These are phyloP conservation scores for Penicillium angulare DNA, from an alignment of 495 filamentous ascomycete genomes.

Conservation along the genomic window DNA sequence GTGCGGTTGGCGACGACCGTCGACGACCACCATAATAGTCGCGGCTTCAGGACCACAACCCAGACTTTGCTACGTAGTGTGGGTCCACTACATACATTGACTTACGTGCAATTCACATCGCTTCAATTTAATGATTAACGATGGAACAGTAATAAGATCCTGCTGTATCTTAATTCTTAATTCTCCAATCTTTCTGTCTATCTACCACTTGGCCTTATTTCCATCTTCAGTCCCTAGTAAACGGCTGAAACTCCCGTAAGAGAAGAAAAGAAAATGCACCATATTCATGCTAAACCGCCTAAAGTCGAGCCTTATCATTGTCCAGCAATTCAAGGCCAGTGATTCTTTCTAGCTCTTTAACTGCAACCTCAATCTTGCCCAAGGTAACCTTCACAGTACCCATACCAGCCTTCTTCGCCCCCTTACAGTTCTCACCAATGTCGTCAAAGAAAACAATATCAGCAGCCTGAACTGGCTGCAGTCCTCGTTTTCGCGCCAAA, in stretches of 20 bases:
- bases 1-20: constrained; percentile 43
- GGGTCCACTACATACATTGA: too few relatives aligned
- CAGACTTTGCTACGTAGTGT: neutral
- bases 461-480: constrained; percentile 54
- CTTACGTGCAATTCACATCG: too few relatives aligned
- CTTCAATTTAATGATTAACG: too few relatives aligned
- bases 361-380: constrained; percentile 74
- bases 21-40: constrained; percentile 10
- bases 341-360: constrained; percentile 61
- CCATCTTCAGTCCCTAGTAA: too few relatives aligned
- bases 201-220: too few relatives aligned
- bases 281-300: too few relatives aligned
- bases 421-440: constrained; percentile 90
- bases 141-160: too few relatives aligned
- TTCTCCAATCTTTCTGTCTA: too few relatives aligned
- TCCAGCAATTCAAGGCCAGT: constrained; percentile 57
- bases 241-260: too few relatives aligned
- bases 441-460: constrained; percentile 92
- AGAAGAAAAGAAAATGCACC: too few relatives aligned
- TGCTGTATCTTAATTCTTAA: too few relatives aligned
- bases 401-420: constrained; percentile 72
- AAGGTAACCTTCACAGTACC: constrained; percentile 79
- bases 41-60: neutral
- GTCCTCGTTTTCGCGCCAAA: constrained; percentile 53
- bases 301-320: constrained; percentile 39